Base-by-base conservation (phyloP, 208 protist species). In the Trypanosoma rangeli region DNA sequence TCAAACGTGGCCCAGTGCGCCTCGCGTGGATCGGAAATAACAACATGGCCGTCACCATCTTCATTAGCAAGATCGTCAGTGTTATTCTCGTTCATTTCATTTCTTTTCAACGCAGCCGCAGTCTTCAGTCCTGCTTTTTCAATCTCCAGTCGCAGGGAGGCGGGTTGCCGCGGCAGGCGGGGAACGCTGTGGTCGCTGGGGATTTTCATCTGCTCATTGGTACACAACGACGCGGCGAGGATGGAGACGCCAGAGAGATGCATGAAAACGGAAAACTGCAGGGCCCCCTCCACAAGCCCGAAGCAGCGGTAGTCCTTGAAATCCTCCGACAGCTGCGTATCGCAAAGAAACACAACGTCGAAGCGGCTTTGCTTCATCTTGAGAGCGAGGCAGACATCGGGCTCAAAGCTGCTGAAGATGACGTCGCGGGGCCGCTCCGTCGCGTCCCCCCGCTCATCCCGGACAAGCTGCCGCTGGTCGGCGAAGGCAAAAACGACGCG, bases 281-380 rank as follows among this genome's bases (percentile, higher is more conserved):
- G 73, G 8, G 88, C 85, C 5, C 83, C 84, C 55, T 90, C 82
- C 28, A 90, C 61, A 62, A 80, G 75, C 16, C 64, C 73, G 65
- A 91, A 91, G 52, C 73, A 87, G 35, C 88, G 85, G 63, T 94
- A 94, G 74, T 94, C 88, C 61, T 94, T 94, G 55, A 90, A 65
- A 74, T 94, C 88, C 13, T 79, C 71, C 42, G 65, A 54, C 81
- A 88, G 79, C 52, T 84, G 75, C 16, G 88, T 89, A 55, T 90
- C 88, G 57, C 77, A 80, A 31, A 94, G 70, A 54, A 87, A 94
- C n/a, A 94, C 73, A 12, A 94, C 88, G 61, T 90, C 78, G 74
- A 86, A 94, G 46, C 88, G 88, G 46, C 84, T 85, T 76, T 94
- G 88, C 67, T 94, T 94, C 35, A 82, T 49, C 44, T 79, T 58